Conservation (phyloP, 1,139 yeast species). For the Protomyces inundatus region DNA sequence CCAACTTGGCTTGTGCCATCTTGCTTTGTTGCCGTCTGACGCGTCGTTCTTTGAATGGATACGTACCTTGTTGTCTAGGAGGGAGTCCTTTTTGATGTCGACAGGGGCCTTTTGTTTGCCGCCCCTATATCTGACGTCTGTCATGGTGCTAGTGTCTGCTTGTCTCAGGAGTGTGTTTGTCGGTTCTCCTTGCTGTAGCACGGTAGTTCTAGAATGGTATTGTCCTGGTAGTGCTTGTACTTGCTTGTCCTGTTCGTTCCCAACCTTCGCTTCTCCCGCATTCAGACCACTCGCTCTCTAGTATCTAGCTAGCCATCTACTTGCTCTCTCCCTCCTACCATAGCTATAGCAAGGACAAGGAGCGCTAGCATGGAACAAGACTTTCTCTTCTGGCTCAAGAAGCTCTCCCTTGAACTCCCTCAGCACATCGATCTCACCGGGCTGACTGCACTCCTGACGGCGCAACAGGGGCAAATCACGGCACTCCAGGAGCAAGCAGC, state of each 20-base stretch:
- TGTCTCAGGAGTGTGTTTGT: too few relatives aligned
- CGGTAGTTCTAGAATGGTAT: too few relatives aligned
- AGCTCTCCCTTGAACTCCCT: conserved; percentile 12
- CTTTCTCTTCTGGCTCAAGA: conserved; percentile 21
- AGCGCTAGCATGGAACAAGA: conserved; percentile 1
- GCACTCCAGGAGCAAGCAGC: background rate
- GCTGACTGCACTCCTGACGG: background rate
- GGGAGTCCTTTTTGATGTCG: background rate
- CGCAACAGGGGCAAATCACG: background rate
- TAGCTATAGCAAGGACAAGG: too few relatives aligned
- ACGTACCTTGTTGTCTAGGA: background rate
- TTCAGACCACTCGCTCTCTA: background rate
- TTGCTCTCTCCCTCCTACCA: background rate
- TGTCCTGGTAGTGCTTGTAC: background rate
- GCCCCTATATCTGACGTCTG: conserved; percentile 2
- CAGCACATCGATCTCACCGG: background rate
- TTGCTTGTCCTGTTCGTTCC: background rate
- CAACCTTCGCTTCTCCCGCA: too few relatives aligned
- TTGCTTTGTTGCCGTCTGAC: background rate
- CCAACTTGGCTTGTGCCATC: background rate
- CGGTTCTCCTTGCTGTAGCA: too few relatives aligned
- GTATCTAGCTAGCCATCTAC: background rate
- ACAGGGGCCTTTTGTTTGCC: background rate
- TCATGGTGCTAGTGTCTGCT: background rate
- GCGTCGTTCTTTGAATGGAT: background rate